Base-by-base conservation (phyloP, 768 basidiomycete genomes). In the Suillus subalutaceus region DNA sequence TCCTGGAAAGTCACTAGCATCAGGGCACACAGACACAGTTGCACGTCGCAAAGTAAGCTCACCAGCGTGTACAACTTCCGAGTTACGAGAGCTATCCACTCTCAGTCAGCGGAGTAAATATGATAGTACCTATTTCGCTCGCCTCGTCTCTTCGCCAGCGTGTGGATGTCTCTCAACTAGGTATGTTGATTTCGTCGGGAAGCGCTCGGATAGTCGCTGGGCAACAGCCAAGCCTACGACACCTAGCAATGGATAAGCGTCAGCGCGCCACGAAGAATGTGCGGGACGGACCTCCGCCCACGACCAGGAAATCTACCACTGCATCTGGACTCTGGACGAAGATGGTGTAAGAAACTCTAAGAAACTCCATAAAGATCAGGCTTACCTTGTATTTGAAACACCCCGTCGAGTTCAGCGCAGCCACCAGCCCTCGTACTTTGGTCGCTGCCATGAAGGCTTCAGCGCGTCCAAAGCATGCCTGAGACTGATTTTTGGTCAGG, bases 31-130 rank as follows among this genome's bases (percentile, higher is more conserved):
- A 37, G 7, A 40, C 13, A 35, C n/a, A 30, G 10, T 46, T 44
- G 40, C 9, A 37, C 10, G 38, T 48, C 9, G 15, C 35, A 23
- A 41, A 38, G 43, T 20, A 13, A 30, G 67, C 74, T 52, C 72
- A 88, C 92, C 95, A 67, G 93, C 90, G 79, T 98, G 96, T 35
- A 98, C 91, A 30, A 99, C 96, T 73, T 97, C 96, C 0, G 95
- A 96, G 75, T 97, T 97, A 18, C 96, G 87, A 48, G 93, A 95
- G 75, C 95, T 96, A 63, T 60, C 23, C 30, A 55, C 23, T 62
- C 59, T 58, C n/a, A 53, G 37, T 66, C 38, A 60, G 53, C 26
- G 20, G 13, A 37, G 52, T 15, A 30, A 8, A 46, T 46, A 48
- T 26, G 20, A 32, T 26, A 23, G 35, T 20, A 40, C 16, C 23